Evolutionary conservation across 2,329 filamentous ascomycete genomes (phyloP).

Genomic region (Xylariaceae sp.): DNA sequence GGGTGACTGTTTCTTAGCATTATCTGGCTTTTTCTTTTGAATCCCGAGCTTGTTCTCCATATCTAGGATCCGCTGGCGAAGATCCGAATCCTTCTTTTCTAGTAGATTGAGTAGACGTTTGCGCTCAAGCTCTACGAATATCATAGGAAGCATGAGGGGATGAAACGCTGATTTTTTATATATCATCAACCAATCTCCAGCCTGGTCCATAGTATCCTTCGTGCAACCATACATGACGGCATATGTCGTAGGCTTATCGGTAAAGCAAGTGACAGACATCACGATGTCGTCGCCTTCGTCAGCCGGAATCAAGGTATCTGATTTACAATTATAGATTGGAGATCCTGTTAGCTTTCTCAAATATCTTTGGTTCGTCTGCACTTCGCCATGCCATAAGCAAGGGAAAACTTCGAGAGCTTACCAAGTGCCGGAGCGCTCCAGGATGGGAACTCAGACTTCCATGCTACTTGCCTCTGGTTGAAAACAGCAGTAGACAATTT

Average conservation of each 20-base stretch:
- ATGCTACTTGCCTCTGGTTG: too few species aligned
- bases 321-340: constrained; percentile 31
- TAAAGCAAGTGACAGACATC: constrained; percentile 27
- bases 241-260: constrained; percentile 11
- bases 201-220: neutral
- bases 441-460: too few species aligned
- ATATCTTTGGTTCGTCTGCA: neutral
- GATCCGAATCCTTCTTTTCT: neutral
- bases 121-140: constrained; percentile 25
- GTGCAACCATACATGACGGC: constrained; percentile 28
- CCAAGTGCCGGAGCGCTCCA: too few species aligned
- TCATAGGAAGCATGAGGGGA: constrained; percentile 25
- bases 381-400: too few species aligned
- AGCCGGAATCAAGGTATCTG: constrained; percentile 19
- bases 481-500: too few species aligned
- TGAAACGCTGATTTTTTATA: constrained; percentile 13
- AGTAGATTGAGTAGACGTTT: constrained; percentile 14
- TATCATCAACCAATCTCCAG: neutral
- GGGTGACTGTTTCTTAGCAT: neutral
- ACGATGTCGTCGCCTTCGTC: constrained; percentile 12
- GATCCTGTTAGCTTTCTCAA: constrained; percentile 1
- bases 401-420: too few species aligned
- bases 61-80: too few species aligned
- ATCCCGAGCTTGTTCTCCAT: too few species aligned
- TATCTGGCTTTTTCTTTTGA: too few species aligned